A percentile compares a stretch with the other conserved stretches of the same genome.
Conservation (phyloP, 306 rosid genomes). For the Inga laurina region DNA sequence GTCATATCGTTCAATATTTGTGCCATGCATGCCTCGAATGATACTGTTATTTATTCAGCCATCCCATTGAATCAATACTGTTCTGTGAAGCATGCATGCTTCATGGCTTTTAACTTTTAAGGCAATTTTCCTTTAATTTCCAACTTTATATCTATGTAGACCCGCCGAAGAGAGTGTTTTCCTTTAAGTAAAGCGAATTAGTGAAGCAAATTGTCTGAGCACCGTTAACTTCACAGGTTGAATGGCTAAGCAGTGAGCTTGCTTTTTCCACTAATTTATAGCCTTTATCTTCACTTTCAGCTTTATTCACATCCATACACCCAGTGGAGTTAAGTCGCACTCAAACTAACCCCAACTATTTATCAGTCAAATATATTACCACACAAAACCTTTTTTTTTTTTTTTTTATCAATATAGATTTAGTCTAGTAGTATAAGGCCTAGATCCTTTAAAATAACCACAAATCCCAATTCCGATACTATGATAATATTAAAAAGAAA, state of each 20-base stretch:
- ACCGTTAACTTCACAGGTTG: slow-evolving; percentile 29
- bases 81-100: background rate
- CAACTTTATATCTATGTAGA: background rate
- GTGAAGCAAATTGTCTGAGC: slow-evolving; percentile 34
- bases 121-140: background rate
- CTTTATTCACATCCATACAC: background rate
- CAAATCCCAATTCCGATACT: too few species aligned
- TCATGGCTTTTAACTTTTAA: background rate
- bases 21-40: background rate
- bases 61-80: background rate
- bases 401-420: too few species aligned
- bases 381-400: too few species aligned
- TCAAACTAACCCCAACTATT: too few species aligned
- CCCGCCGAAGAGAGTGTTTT: background rate
- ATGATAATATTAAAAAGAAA: too few species aligned
- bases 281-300: too few species aligned
- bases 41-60: too few species aligned
- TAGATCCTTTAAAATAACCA: too few species aligned
- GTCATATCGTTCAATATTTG: background rate
- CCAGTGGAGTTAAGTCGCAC: background rate
- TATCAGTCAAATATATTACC: too few species aligned
- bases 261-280: too few species aligned
- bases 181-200: slow-evolving; percentile 25
- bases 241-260: slow-evolving; percentile 23
- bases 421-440: too few species aligned